Percentiles rank a stretch among this genome's conserved stretches.
phyloP scores from a whole-genome alignment of 2,329 filamentous ascomycete genomes.

The Xylariaceae sp. region DNA sequence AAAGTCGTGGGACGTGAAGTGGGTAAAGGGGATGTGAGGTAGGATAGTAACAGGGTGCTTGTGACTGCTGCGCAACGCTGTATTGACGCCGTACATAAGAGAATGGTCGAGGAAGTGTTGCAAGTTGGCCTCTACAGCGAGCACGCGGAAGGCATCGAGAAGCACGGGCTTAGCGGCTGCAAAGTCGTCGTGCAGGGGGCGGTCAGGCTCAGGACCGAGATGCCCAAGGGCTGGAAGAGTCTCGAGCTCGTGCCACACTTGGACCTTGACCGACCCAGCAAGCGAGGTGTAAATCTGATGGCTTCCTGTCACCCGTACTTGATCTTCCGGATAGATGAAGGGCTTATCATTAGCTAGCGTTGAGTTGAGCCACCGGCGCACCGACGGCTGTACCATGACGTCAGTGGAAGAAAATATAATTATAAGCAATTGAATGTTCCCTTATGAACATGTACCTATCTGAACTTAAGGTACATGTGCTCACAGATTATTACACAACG shows the following conservation, averaged over 20 bases:
- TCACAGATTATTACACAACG: too few species aligned
- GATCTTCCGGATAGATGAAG: conserved; percentile 4
- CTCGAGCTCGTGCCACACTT: conserved; percentile 3
- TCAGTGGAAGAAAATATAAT: not conserved
- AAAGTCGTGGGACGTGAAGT: not conserved
- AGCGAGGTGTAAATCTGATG: conserved; percentile 8
- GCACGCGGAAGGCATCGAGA: conserved; percentile 8
- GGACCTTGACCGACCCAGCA: conserved; percentile 10
- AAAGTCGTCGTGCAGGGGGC: conserved; percentile 1
- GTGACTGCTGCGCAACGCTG: conserved; percentile 4
- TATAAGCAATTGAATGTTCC: not conserved
- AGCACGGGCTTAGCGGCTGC: conserved; percentile 2
- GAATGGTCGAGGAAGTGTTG: conserved; percentile 9
- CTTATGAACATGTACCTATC: too few species aligned
- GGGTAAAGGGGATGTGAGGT: conserved; percentile 9
- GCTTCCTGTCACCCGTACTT: not conserved
- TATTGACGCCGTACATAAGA: conserved; percentile 10
- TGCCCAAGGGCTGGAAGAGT: conserved; percentile 3
- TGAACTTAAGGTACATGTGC: too few species aligned
- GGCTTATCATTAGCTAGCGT: conserved; percentile 3
- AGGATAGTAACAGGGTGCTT: conserved; percentile 6
- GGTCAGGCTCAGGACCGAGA: conserved; percentile 7
- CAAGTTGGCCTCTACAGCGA: conserved; percentile 7
- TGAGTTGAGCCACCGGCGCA: conserved; percentile 4
- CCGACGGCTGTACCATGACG: conserved; percentile 3